Evolutionary conservation across 2,329 filamentous ascomycete genomes (phyloP).

Genomic region (Teratosphaeria nubilosa): DNA sequence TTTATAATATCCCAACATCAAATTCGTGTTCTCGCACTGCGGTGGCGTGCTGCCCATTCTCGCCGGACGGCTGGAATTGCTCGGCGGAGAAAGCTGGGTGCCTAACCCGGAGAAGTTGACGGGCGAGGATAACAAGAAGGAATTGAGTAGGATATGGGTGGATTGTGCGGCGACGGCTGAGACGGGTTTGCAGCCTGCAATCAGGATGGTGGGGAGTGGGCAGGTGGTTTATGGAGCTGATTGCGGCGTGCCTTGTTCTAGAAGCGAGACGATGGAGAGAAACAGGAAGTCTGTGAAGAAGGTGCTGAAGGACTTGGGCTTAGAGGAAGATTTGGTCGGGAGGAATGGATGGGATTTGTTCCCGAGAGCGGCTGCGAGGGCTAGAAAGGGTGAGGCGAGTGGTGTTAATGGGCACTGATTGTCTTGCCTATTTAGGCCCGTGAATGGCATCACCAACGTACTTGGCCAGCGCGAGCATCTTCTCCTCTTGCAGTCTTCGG

Average conservation of each 20-base stretch:
- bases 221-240: slow-evolving; percentile 2
- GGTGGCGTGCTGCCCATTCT: neutral
- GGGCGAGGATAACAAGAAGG: neutral
- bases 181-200: slow-evolving; percentile 1
- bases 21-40: slow-evolving; percentile 2
- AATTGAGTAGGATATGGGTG: neutral
- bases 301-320: neutral
- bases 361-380: neutral
- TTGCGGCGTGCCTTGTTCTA: slow-evolving; percentile 2
- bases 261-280: slow-evolving; percentile 1
- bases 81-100: neutral
- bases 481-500: slow-evolving; percentile 27
- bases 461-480: slow-evolving; percentile 28
- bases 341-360: slow-evolving; percentile 1
- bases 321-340: neutral
- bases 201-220: slow-evolving; percentile 1
- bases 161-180: slow-evolving; percentile 1
- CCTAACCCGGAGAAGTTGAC: slow-evolving; percentile 1
- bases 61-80: neutral
- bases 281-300: neutral
- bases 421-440: neutral
- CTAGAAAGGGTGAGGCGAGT: neutral
- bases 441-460: slow-evolving; percentile 15
- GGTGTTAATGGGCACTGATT: neutral
- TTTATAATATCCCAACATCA: slow-evolving; percentile 1